Percentiles rank a stretch among this genome's conserved stretches.
Conservation (phyloP, 306 rosid genomes). For the Trifolium dubium region DNA sequence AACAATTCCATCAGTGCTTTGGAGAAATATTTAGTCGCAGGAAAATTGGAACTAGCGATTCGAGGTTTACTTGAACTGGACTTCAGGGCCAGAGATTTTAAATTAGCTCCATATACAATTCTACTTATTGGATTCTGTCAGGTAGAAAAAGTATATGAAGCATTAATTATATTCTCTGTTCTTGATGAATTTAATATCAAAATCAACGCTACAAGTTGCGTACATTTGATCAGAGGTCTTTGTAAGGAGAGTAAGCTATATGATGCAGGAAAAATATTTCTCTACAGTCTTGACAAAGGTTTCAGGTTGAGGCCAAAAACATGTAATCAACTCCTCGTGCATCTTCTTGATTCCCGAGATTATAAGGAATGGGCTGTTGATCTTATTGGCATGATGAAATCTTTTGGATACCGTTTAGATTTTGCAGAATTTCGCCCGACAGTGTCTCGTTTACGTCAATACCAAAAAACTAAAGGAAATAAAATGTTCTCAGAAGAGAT, state of each 20-base stretch:
- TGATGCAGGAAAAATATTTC: conserved; percentile 61
- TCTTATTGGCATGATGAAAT: conserved; percentile 58
- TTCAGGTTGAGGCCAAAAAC: conserved; percentile 46
- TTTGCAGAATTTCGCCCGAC: conserved; percentile 34
- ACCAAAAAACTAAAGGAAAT: conserved; percentile 6
- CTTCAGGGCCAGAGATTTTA: conserved; percentile 55
- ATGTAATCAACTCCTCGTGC: conserved; percentile 52
- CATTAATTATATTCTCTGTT: conserved; percentile 60
- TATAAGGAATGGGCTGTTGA: conserved; percentile 50
- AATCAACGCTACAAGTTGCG: conserved; percentile 77
- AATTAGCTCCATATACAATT: conserved; percentile 74
- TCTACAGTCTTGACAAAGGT: conserved; percentile 65
- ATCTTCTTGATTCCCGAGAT: conserved; percentile 50
- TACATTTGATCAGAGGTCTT: conserved; percentile 63
- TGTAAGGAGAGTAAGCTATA: conserved; percentile 53
- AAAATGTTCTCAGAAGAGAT: conserved; percentile 2
- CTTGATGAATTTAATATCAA: conserved; percentile 61
- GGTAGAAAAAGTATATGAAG: conserved; percentile 55
- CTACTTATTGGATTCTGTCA: conserved; percentile 83
- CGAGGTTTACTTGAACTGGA: conserved; percentile 66
- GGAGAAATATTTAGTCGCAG: conserved; percentile 55
- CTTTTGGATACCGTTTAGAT: conserved; percentile 54
- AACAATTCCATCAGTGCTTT: conserved; percentile 51
- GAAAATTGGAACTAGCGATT: conserved; percentile 56
- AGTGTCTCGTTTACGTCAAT: conserved; percentile 40